Evolutionary conservation across 352 stramenopile species (phyloP).

Genomic region (Globisporangium spinosum): DNA sequence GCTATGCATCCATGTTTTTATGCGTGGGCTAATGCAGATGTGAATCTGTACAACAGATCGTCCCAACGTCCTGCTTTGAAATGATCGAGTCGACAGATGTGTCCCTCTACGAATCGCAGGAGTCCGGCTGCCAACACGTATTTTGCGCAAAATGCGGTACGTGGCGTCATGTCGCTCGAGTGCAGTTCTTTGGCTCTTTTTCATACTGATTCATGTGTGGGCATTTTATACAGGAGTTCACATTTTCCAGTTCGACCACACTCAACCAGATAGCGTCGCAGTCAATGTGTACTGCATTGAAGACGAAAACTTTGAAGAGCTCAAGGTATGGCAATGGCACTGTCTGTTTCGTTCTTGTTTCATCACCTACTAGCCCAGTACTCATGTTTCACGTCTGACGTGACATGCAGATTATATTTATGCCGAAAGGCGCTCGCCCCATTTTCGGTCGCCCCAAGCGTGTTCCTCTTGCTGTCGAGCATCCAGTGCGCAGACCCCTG

Average conservation of each 20-base stretch:
- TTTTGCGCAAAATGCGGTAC: slow-evolving; percentile 78
- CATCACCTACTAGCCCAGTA: not conserved
- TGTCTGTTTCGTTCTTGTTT: not conserved
- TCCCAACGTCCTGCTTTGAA: slow-evolving; percentile 74
- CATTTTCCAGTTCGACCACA: slow-evolving; percentile 83
- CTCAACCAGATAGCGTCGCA: slow-evolving; percentile 58
- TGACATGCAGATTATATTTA: slow-evolving; percentile 65
- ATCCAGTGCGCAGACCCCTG: slow-evolving; percentile 38
- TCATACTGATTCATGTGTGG: slow-evolving; percentile 4
- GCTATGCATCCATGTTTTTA: not conserved
- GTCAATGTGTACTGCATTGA: slow-evolving; percentile 84
- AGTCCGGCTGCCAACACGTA: slow-evolving; percentile 65
- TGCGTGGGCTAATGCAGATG: not conserved
- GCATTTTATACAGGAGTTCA: slow-evolving; percentile 46
- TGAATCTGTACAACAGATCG: slow-evolving; percentile 31
- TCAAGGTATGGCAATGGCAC: slow-evolving; percentile 43
- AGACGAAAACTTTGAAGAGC: slow-evolving; percentile 76
- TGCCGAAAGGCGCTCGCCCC: slow-evolving; percentile 63
- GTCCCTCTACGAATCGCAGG: slow-evolving; percentile 70
- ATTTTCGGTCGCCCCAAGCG: slow-evolving; percentile 56
- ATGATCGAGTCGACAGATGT: slow-evolving; percentile 66
- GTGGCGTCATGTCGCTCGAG: slow-evolving; percentile 7
- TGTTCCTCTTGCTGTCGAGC: slow-evolving; percentile 35
- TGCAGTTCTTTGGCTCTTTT: not conserved
- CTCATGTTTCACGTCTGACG: not conserved